Base-by-base conservation (phyloP, 345 rosid genomes). In the Microcos paniculata region DNA sequence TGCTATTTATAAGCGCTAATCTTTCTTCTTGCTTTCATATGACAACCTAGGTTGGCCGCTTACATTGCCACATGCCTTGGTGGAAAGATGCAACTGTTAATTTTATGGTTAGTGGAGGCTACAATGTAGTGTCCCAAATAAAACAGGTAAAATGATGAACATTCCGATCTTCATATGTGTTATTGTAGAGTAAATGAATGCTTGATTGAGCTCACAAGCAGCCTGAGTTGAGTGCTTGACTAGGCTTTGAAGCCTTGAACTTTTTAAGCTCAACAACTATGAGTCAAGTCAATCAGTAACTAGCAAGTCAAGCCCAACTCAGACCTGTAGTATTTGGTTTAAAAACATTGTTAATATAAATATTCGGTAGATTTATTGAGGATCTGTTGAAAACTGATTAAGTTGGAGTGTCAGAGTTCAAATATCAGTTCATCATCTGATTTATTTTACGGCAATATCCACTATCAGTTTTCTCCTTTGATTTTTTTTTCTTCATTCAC, bases 1-100 rank as follows among this genome's bases (percentile, higher is more conserved):
- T 49, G 15, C 28, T 19, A 69, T 19, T 45, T 51, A 19, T 12
- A 51, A 70, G 30, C 30, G 73, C 45, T 70, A 31, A 69, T 28
- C 26, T 70, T 18, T 28, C 4, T 62, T 48, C 18, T 23, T 3
- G 46, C n/a, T 33, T 55, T 70, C 40, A 6, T 48, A 77, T 78
- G 28, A 49, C 58, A 61, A 53, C 69, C 28, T 76, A 92, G 96
- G 86, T 90, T 23, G 92, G 96, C 11, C 90, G 96, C 72, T 73
- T 94, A 72, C 96, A 92, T 64, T 94, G 97, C 76, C 87, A 87
- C 84, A 77, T 87, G 84, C 95, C 97, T 6, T 90, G 97, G 97
- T 94, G 98, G 98, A 83, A 90, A 71, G 92, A 91, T 79, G 90
- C 96, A 7, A 94, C 89, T 51, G 86, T 91, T 19, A 83, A 76